These are phyloP conservation scores for Sporothrix schenckii DNA, from an alignment of 2,329 filamentous ascomycete genomes.

Conservation along the genomic window DNA sequence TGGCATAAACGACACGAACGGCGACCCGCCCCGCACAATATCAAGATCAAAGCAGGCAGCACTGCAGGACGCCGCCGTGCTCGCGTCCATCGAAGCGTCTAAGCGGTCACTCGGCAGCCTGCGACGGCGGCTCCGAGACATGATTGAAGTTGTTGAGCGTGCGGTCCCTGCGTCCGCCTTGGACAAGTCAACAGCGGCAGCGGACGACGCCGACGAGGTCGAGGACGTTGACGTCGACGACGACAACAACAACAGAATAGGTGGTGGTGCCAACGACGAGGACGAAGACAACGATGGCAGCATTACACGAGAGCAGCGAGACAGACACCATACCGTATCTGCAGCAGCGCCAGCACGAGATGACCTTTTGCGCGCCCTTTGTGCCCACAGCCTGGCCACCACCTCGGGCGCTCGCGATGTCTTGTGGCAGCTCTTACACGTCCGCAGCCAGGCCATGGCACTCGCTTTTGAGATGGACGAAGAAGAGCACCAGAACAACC, in stretches of 20 bases:
- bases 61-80: conserved; percentile 41
- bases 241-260: conserved; percentile 1
- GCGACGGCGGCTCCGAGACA: conserved; percentile 63
- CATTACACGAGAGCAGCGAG: neutral
- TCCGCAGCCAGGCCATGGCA: conserved; percentile 70
- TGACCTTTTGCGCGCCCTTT: conserved; percentile 71
- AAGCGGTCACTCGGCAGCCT: conserved; percentile 65
- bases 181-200: neutral
- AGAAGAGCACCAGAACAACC: conserved; percentile 41
- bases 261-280: neutral
- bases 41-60: neutral
- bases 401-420: conserved; percentile 80
- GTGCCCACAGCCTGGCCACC: conserved; percentile 79
- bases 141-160: conserved; percentile 61
- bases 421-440: conserved; percentile 73
- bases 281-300: neutral
- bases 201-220: neutral
- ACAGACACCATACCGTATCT: neutral
- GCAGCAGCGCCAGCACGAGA: conserved; percentile 39
- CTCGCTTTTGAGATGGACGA: conserved; percentile 59
- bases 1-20: conserved; percentile 57
- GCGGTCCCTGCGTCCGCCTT: conserved; percentile 21
- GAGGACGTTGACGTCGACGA: neutral
- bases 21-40: neutral
- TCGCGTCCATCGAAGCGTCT: conserved; percentile 58